Evolutionary conservation across 768 basidiomycete genomes (phyloP), one percentile per base, ranked within the genome.

Genomic region (Auricularia cornea): DNA sequence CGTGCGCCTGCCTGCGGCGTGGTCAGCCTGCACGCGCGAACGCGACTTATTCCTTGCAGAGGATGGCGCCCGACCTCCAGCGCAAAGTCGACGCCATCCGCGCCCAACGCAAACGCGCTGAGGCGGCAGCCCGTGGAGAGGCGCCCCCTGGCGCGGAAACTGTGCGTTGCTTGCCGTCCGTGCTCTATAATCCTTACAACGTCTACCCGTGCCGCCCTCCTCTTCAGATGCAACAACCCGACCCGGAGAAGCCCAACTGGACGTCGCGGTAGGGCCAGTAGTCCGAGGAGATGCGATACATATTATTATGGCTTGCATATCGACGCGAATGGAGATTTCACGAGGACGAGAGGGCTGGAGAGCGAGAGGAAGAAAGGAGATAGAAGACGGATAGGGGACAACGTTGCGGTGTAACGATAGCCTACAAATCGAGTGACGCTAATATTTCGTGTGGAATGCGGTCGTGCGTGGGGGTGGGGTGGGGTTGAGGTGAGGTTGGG

Each of bases 21-120:
- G 72, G 23, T 76, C 76, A 60, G 71, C 70, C 48, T 72, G 74
- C 64, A 68, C 72, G 73, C 51, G 48, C 31, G 28, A 12, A 62
- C 44, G 61, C 11, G 41, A 6, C 41, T 63, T 8, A 10, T 33
- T 33, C 26, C 54, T 12, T 29, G 28, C 65, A 88, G 86, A 76
- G 79, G 70, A 78, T 89, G 79, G 79, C 87, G 26, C 87, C 87
- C 66, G 85, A 86, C 74, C 72, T 88, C 65, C 80, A 79, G 67
- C 80, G 82, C 57, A 83, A 82, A 67, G 87, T 88, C 20, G 87
- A 89, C 67, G 81, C 81, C 2, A 77, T 79, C 62, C 80, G 84
- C 38, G 79, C 80, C 18, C 74, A 80, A 8, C 79, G 87, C 32
- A 67, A 80, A 76, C 59, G 81, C 80, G 63, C 77, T 80, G 70